Conservation (phyloP, 495 filamentous ascomycete genomes). For the Penicillium manginii region DNA sequence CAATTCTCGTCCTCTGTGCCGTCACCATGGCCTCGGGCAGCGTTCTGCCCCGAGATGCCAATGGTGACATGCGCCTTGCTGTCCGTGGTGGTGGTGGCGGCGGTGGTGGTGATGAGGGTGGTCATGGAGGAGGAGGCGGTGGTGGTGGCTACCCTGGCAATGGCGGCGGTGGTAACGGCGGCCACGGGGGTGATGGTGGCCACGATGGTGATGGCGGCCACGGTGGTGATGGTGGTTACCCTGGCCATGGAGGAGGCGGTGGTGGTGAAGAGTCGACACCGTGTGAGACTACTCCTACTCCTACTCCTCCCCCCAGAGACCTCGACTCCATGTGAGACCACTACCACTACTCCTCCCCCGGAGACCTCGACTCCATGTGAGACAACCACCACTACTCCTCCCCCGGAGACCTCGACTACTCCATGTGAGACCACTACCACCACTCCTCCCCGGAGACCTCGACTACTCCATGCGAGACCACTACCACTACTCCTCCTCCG, state of each 20-base stretch:
- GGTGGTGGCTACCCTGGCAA: conserved; percentile 1
- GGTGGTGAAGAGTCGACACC: conserved; percentile 8
- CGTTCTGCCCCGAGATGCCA: conserved; percentile 17
- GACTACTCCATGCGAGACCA: conserved; percentile 11
- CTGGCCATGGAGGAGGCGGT: background rate
- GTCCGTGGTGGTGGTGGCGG: conserved; percentile 16
- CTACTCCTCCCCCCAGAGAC: background rate
- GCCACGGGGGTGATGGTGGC: background rate
- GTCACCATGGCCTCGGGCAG: conserved; percentile 27
- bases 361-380: conserved; percentile 11
- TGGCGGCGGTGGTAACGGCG: background rate
- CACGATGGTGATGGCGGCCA: background rate
- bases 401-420: background rate
- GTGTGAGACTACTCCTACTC: conserved; percentile 8
- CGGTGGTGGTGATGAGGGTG: conserved; percentile 8
- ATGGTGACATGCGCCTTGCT: conserved; percentile 16
- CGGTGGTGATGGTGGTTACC: background rate
- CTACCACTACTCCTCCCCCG: background rate
- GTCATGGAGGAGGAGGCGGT: background rate
- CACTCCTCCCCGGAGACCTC: conserved; percentile 6
- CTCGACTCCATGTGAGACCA: conserved; percentile 4
- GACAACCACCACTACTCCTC: conserved; percentile 1
- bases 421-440: conserved; percentile 5
- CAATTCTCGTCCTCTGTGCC: conserved; percentile 25
- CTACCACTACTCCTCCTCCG: conserved; percentile 4